Percentiles rank a stretch among this genome's conserved stretches.
These are phyloP conservation scores for Miscanthus lutarioriparius DNA, from an alignment of 176 grass and related monocot species.

Conservation along the genomic window DNA sequence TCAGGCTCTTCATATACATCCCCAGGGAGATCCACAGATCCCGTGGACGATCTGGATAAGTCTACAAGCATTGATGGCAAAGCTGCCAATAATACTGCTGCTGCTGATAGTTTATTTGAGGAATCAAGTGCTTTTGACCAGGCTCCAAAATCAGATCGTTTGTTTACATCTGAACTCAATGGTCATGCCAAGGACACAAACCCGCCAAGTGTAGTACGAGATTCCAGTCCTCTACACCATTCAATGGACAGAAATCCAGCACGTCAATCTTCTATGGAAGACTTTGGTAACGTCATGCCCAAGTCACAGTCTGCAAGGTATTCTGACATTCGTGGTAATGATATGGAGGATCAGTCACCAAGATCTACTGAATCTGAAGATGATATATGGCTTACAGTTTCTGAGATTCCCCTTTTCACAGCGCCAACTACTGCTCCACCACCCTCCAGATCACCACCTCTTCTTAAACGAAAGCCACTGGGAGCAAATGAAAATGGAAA, in stretches of 20 bases:
- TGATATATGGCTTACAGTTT: conserved; percentile 95
- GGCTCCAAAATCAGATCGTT: conserved; percentile 49
- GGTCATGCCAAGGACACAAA: conserved; percentile 46
- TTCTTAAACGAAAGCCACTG: conserved; percentile 50
- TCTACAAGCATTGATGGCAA: conserved; percentile 37
- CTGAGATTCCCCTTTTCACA: conserved; percentile 93
- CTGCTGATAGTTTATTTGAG: conserved; percentile 49
- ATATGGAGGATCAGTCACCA: conserved; percentile 57
- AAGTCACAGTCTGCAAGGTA: conserved; percentile 55
- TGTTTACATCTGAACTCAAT: conserved; percentile 54
- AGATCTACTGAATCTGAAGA: conserved; percentile 64
- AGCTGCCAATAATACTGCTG: conserved; percentile 43
- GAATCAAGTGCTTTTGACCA: conserved; percentile 52
- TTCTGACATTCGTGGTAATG: conserved; percentile 48
- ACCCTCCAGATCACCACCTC: conserved; percentile 76
- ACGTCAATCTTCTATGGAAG: conserved; percentile 47
- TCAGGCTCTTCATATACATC: conserved; percentile 53
- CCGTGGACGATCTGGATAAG: conserved; percentile 56
- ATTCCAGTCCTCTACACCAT: conserved; percentile 50
- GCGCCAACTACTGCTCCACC: conserved; percentile 78
- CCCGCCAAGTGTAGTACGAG: conserved; percentile 35
- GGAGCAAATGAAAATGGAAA: conserved; percentile 44
- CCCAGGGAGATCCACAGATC: conserved; percentile 55
- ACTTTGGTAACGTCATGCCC: conserved; percentile 46
- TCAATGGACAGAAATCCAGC: conserved; percentile 48